Conservation (phyloP, 768 basidiomycete genomes). For the Mycena epipterygia region DNA sequence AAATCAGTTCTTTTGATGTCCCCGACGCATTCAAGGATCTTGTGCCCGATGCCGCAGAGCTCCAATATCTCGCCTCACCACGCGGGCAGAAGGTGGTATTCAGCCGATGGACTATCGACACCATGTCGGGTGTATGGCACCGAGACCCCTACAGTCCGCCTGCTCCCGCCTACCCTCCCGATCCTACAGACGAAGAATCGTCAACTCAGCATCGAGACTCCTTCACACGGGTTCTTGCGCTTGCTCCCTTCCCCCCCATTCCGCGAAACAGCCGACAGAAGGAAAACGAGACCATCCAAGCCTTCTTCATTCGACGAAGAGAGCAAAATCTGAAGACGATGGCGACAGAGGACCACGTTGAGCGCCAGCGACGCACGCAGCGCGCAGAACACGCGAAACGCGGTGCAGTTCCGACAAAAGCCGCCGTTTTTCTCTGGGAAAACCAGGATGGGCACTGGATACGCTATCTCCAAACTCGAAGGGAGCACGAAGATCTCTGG, state of each 20-base stretch:
- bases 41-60: neutral
- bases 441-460: neutral
- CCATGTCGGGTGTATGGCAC: neutral
- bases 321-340: neutral
- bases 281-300: neutral
- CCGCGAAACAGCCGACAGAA: neutral
- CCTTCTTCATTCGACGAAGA: neutral
- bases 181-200: neutral
- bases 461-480: neutral
- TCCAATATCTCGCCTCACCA: neutral
- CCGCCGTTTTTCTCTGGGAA: conserved; percentile 2
- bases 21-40: neutral
- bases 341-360: neutral
- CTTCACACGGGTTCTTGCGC: too few relatives aligned
- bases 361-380: neutral
- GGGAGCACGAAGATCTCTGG: neutral
- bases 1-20: neutral
- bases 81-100: neutral
- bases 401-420: neutral
- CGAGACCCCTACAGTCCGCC: neutral
- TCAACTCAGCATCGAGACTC: neutral
- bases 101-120: neutral
- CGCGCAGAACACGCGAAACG: neutral
- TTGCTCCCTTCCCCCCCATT: conserved; percentile 7
- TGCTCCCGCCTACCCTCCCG: neutral